A percentile compares a stretch with the other conserved stretches of the same genome.
These are phyloP conservation scores for Stereocaulon alpinum DNA, from an alignment of 495 filamentous ascomycete species.

Conservation along the genomic window DNA sequence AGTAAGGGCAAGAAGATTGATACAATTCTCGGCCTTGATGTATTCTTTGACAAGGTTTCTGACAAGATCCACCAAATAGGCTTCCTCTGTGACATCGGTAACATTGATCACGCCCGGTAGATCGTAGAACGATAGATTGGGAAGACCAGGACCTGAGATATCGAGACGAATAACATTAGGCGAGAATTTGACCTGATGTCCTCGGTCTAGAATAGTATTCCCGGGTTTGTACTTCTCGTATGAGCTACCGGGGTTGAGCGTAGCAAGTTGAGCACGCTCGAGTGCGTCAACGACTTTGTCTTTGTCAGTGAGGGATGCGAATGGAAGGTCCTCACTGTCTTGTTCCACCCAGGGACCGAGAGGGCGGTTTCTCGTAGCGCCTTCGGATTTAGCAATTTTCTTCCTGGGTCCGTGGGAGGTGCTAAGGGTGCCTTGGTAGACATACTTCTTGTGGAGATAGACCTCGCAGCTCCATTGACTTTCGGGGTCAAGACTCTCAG, in stretches of 20 bases:
- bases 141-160: slow-evolving; percentile 57
- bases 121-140: slow-evolving; percentile 69
- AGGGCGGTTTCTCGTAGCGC: slow-evolving; percentile 25
- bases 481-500: slow-evolving; percentile 33
- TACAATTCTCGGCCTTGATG: slow-evolving; percentile 49
- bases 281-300: slow-evolving; percentile 48
- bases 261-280: slow-evolving; percentile 60
- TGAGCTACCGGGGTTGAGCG: slow-evolving; percentile 46
- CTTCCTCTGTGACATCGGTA: slow-evolving; percentile 47
- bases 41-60: slow-evolving; percentile 59
- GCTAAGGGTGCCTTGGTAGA: slow-evolving; percentile 28
- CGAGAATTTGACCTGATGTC: slow-evolving; percentile 51
- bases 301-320: slow-evolving; percentile 32
- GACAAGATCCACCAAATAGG: slow-evolving; percentile 55
- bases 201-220: slow-evolving; percentile 22
- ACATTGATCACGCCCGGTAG: slow-evolving; percentile 69
- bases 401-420: slow-evolving; percentile 15
- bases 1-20: slow-evolving; percentile 62
- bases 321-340: slow-evolving; percentile 32
- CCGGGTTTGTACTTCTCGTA: slow-evolving; percentile 41
- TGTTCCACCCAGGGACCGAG: slow-evolving; percentile 38
- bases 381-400: slow-evolving; percentile 13
- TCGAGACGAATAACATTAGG: slow-evolving; percentile 69
- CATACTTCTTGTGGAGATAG: slow-evolving; percentile 48
- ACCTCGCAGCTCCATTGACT: slow-evolving; percentile 54